Evolutionary conservation across 441 rosid genomes (phyloP), one percentile per base, ranked within the genome.

Genomic region (Arabidopsis hybrid): DNA sequence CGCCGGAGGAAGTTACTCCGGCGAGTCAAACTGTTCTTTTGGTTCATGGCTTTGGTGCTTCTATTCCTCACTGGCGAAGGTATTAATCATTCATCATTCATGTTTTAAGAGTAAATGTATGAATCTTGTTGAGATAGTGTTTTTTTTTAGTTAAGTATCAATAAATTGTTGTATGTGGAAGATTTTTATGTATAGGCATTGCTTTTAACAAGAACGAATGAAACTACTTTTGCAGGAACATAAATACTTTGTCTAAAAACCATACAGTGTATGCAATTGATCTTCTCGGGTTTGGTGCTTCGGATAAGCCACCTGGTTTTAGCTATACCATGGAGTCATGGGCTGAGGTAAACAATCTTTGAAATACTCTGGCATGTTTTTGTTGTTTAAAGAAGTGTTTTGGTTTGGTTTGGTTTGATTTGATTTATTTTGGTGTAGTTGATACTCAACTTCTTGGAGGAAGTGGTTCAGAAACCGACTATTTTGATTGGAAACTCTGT

Each of bases 31-130:
- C 77, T 34, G 72, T 91, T 69, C 95, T 94, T 65, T 93, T 94
- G 51, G 91, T 94, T 71, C 98, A 91, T 59, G 98, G 98, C 52
- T 91, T 94, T 55, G 98, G 98, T 8, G 98, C 97, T 69, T 94
- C 98, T 13, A 86, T 94, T 82, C 91, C 96, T 78, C 97, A 91
- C 56, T 94, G 97, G 97, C 87, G 97, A 81, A 87, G 96, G 97
- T 91, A 56, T 12, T 31, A 1, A 21, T 21, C 26, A 3, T 21
- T 21, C 26, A 21, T 21, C 26, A 21, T 21, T 21, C 26, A 21
- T 21, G 26, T 21, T 21, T 21, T 21, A 21, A 21, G 26, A 21
- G 26, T 21, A 21, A 21, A 21, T 21, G 26, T 21, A 21, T 21
- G 26, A 21, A 21, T 21, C 26, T 21, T 21, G 26, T 21, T 21